phyloP scores from a whole-genome alignment of 495 filamentous ascomycete genomes.

The Tricharina praecox region DNA sequence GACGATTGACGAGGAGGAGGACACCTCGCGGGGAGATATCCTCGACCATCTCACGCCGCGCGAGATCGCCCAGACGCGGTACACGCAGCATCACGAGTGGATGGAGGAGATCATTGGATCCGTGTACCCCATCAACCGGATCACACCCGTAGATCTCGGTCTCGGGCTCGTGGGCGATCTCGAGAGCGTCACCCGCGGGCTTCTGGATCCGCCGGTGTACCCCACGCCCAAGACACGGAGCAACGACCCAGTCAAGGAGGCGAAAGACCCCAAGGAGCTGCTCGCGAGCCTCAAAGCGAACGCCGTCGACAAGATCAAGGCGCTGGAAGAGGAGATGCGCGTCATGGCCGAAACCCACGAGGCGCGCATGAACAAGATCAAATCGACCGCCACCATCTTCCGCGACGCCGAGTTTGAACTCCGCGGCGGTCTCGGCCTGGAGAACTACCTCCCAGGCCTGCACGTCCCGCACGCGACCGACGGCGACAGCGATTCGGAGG shows the following conservation, averaged over 20 bases:
- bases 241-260: slow-evolving; percentile 31
- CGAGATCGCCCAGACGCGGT: slow-evolving; percentile 68
- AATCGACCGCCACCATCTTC: slow-evolving; percentile 43
- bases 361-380: slow-evolving; percentile 54
- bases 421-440: slow-evolving; percentile 28
- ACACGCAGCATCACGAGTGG: slow-evolving; percentile 93
- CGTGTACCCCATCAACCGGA: slow-evolving; percentile 62
- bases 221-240: slow-evolving; percentile 32
- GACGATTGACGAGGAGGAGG: slow-evolving; percentile 71
- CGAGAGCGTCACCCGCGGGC: slow-evolving; percentile 58
- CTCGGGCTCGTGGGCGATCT: slow-evolving; percentile 77
- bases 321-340: slow-evolving; percentile 62
- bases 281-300: slow-evolving; percentile 57
- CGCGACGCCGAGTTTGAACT: slow-evolving; percentile 49
- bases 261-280: slow-evolving; percentile 45
- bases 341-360: slow-evolving; percentile 63
- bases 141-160: slow-evolving; percentile 73
- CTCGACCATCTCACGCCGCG: slow-evolving; percentile 76
- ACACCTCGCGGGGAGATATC: slow-evolving; percentile 64
- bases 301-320: slow-evolving; percentile 44
- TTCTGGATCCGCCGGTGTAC: slow-evolving; percentile 42
- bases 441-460: background rate
- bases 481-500: background rate
- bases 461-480: background rate
- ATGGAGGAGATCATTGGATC: slow-evolving; percentile 95